Evolutionary conservation across 2,329 filamentous ascomycete genomes (phyloP).

Genomic region (Sarocladium kiliense): DNA sequence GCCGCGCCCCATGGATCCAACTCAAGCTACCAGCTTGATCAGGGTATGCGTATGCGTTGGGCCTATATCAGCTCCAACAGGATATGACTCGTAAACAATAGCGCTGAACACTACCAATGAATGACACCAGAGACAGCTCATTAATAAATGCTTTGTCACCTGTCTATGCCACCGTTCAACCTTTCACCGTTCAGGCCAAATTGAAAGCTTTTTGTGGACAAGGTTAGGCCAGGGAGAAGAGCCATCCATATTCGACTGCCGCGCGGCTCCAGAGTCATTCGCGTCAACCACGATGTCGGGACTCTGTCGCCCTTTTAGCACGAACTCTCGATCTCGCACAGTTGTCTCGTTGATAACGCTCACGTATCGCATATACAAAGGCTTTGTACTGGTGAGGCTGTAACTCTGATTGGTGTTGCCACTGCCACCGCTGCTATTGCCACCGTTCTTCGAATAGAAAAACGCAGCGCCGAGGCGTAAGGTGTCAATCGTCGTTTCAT

Average conservation of each 20-base stretch:
- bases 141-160: neutral
- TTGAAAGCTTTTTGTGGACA: neutral
- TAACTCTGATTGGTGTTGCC: constrained; percentile 55
- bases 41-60: neutral
- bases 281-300: neutral
- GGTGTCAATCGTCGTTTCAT: constrained; percentile 27
- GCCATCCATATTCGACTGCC: neutral
- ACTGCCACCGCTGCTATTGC: constrained; percentile 42
- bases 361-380: constrained; percentile 13
- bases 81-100: neutral
- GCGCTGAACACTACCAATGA: too few species aligned
- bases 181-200: neutral
- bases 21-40: neutral
- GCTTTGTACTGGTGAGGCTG: constrained; percentile 38
- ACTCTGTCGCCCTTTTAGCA: neutral
- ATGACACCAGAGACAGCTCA: neutral
- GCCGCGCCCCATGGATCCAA: neutral
- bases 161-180: neutral
- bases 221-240: neutral
- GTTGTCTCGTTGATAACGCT: neutral
- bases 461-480: constrained; percentile 52
- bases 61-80: neutral
- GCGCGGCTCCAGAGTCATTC: neutral
- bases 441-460: constrained; percentile 44
- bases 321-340: neutral